Evolutionary conservation across 306 rosid genomes (phyloP).

Genomic region (Cicer judaicum): DNA sequence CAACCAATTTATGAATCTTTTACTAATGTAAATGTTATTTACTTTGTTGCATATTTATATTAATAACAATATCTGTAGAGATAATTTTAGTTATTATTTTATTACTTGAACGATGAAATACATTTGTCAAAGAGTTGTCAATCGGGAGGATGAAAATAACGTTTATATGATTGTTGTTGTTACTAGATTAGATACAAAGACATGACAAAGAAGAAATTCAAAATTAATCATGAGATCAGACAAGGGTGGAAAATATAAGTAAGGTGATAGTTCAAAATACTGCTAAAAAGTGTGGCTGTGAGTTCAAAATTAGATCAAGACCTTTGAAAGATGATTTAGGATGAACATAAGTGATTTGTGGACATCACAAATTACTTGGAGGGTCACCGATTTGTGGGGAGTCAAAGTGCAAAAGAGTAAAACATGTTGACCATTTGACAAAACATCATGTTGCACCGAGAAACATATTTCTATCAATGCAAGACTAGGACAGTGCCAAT

Average conservation of each 20-base stretch:
- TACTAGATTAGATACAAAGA: neutral
- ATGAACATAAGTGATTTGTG: neutral
- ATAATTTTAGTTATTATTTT: too few species aligned
- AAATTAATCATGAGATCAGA: neutral
- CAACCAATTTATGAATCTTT: too few species aligned
- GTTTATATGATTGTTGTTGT: too few species aligned
- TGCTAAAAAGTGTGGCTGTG: neutral
- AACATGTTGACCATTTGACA: neutral
- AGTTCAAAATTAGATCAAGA: neutral
- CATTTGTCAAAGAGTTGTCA: too few species aligned
- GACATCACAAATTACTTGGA: neutral
- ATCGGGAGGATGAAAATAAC: too few species aligned
- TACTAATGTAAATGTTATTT: too few species aligned
- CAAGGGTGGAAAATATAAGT: neutral
- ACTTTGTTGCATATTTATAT: too few species aligned
- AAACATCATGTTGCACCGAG: neutral
- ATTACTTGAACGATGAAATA: too few species aligned
- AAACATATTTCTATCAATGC: neutral
- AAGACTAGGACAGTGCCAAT: neutral
- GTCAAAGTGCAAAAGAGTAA: neutral
- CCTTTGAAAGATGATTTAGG: neutral
- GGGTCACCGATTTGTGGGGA: neutral
- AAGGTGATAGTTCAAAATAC: neutral
- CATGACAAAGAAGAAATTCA: neutral
- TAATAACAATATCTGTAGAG: too few species aligned